phyloP scores from a whole-genome alignment of 2,329 filamentous ascomycete genomes.

The Decorospora gaudefroyi region DNA sequence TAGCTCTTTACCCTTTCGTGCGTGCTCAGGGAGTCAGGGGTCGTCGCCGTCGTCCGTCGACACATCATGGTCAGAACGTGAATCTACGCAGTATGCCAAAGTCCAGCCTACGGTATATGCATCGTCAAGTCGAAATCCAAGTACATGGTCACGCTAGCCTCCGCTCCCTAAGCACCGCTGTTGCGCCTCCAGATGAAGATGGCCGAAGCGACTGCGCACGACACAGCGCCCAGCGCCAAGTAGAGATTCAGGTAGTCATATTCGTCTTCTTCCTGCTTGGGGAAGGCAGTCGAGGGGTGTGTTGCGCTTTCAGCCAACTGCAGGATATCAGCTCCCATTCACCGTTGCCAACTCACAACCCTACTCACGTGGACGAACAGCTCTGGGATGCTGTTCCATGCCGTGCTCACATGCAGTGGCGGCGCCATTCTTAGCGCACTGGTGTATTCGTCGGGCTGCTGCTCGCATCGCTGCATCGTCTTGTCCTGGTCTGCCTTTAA shows the following conservation, averaged over 20 bases:
- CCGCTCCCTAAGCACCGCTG: constrained; percentile 15
- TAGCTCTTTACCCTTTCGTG: too few relatives aligned
- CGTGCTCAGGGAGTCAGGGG: too few relatives aligned
- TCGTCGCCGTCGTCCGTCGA: too few relatives aligned
- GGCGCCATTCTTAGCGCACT: constrained; percentile 82
- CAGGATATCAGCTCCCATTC: constrained; percentile 25
- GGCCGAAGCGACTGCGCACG: constrained; percentile 62
- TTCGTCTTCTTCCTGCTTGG: constrained; percentile 80
- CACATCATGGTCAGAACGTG: too few relatives aligned
- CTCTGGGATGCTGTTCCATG: constrained; percentile 91
- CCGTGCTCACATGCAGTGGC: constrained; percentile 91
- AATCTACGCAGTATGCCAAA: too few relatives aligned
- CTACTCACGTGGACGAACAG: constrained; percentile 74
- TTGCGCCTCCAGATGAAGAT: constrained; percentile 64
- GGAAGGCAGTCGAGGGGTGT: constrained; percentile 84
- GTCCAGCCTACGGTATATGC: constrained; percentile 4
- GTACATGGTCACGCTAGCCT: not conserved
- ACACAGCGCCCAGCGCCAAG: constrained; percentile 75
- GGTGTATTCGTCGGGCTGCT: constrained; percentile 87
- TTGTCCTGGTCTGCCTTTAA: constrained; percentile 96
- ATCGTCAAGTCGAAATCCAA: too few relatives aligned
- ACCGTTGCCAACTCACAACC: not conserved
- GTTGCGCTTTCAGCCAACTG: constrained; percentile 86
- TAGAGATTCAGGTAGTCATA: constrained; percentile 85
- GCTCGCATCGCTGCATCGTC: constrained; percentile 91